phyloP scores from a whole-genome alignment of 352 stramenopile species.

The Phytophthora pisi region DNA sequence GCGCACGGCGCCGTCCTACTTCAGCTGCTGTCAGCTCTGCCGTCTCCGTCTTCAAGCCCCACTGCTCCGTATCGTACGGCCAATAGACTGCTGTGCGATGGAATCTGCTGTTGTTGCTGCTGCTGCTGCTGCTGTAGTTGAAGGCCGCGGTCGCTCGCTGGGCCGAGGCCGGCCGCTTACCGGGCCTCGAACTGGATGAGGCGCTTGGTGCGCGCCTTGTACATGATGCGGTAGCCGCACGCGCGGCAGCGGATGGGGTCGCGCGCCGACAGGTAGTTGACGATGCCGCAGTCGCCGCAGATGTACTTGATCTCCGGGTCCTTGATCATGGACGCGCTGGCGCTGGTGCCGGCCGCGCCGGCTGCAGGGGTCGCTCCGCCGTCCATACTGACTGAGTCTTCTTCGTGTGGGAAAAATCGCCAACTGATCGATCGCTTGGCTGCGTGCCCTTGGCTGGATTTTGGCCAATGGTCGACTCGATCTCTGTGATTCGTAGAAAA shows the following conservation, averaged over 20 bases:
- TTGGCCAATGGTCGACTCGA: conserved; percentile 11
- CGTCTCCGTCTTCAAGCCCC: neutral
- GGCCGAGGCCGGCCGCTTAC: conserved; percentile 44
- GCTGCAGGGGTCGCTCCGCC: conserved; percentile 78
- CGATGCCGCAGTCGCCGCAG: conserved; percentile 96
- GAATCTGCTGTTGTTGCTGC: neutral
- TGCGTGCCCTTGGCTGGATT: conserved; percentile 12
- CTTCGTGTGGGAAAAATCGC: conserved; percentile 21
- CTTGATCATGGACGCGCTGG: conserved; percentile 64
- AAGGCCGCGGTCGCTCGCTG: conserved; percentile 9
- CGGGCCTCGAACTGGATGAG: conserved; percentile 92
- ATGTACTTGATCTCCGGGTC: conserved; percentile 96
- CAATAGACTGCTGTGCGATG: neutral
- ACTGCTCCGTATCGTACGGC: neutral
- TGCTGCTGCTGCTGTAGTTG: neutral
- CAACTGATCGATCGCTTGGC: conserved; percentile 31
- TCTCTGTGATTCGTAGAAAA: conserved; percentile 16
- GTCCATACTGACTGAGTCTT: conserved; percentile 46
- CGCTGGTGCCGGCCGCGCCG: conserved; percentile 50
- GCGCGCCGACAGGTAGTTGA: conserved; percentile 95
- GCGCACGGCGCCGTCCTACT: neutral
- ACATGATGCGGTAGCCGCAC: conserved; percentile 98
- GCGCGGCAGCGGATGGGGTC: conserved; percentile 96
- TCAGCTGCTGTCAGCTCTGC: neutral
- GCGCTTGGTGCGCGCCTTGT: conserved; percentile 97